These are phyloP conservation scores for Rhypophila decipiens DNA, from an alignment of 495 filamentous ascomycete species.

Conservation along the genomic window DNA sequence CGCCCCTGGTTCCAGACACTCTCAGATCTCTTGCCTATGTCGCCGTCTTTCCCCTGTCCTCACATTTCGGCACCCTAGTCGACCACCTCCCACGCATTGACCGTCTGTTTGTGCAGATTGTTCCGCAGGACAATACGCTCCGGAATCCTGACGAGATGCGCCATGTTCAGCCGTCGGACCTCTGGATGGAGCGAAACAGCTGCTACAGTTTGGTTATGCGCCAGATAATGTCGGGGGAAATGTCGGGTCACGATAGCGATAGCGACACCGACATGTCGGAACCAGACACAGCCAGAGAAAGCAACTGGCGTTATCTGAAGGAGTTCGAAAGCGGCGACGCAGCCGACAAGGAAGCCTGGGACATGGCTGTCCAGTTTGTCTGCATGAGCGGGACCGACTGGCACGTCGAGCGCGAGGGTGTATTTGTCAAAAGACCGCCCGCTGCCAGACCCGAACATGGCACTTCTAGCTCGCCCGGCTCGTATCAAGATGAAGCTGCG, in stretches of 20 bases:
- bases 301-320: constrained; percentile 32
- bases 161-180: constrained; percentile 28
- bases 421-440: constrained; percentile 23
- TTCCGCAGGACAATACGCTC: constrained; percentile 33
- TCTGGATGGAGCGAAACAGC: constrained; percentile 42
- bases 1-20: constrained; percentile 25
- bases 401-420: constrained; percentile 32
- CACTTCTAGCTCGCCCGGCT: no score
- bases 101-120: constrained; percentile 38
- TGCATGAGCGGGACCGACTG: constrained; percentile 24
- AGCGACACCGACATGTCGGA: background rate
- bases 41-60: constrained; percentile 38
- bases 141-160: constrained; percentile 28
- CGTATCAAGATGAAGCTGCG: no score
- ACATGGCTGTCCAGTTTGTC: constrained; percentile 34
- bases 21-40: constrained; percentile 40
- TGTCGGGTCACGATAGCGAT: background rate
- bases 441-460: no score
- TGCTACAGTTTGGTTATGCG: constrained; percentile 35
- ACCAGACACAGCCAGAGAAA: background rate
- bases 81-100: constrained; percentile 31
- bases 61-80: constrained; percentile 31
- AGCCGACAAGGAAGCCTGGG: constrained; percentile 37
- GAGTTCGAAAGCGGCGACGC: constrained; percentile 40
- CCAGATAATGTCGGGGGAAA: constrained; percentile 21